These are phyloP conservation scores for Serendipita indica DNA, from an alignment of 768 basidiomycete genomes.

Conservation along the genomic window DNA sequence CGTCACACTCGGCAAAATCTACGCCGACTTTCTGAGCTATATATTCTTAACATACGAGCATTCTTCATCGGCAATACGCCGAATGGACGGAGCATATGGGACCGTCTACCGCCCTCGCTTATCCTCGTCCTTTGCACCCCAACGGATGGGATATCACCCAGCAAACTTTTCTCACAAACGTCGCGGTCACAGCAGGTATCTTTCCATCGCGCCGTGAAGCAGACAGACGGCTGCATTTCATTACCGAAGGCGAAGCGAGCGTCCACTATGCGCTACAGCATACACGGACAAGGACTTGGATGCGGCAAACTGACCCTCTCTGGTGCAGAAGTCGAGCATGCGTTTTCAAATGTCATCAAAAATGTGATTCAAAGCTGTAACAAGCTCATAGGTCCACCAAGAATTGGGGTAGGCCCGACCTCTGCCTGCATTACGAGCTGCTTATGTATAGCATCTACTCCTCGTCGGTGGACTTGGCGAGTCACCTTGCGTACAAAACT, in stretches of 20 bases:
- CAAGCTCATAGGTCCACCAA: neutral
- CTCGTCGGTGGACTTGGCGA: too few relatives aligned
- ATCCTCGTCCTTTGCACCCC: neutral
- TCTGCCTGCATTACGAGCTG: too few relatives aligned
- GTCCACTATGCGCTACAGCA: conserved; percentile 10
- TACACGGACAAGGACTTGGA: neutral
- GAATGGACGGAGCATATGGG: conserved; percentile 9
- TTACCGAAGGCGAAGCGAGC: conserved; percentile 11
- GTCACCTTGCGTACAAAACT: too few relatives aligned
- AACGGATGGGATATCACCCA: conserved; percentile 7
- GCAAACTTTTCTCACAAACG: neutral
- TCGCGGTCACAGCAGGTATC: neutral
- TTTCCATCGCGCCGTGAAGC: neutral
- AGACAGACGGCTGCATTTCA: conserved; percentile 2
- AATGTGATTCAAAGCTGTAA: neutral
- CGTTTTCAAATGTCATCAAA: neutral
- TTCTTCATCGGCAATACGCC: neutral
- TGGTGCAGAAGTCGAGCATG: neutral
- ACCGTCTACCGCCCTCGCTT: neutral
- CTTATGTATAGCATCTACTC: too few relatives aligned
- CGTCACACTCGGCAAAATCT: neutral
- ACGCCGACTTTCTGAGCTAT: conserved; percentile 9
- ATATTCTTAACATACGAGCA: neutral
- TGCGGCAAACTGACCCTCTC: neutral
- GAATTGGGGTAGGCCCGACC: too few relatives aligned